phyloP scores from a whole-genome alignment of 257 asterid genomes.

The Forsythia suspensa region DNA sequence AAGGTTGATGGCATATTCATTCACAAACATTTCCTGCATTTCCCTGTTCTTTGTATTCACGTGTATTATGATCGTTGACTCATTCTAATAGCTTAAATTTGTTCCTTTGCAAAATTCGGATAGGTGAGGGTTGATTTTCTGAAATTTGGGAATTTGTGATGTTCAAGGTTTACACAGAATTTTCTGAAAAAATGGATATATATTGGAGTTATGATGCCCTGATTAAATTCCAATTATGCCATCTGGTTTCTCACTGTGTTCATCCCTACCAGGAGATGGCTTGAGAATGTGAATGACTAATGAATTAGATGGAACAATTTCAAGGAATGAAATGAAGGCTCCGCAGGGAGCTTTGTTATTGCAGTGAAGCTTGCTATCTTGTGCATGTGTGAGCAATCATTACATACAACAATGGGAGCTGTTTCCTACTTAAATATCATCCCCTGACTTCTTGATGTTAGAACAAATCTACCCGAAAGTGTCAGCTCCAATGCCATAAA shows the following conservation, averaged over 20 bases:
- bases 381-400: background rate
- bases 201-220: background rate
- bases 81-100: background rate
- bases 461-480: background rate
- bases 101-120: background rate
- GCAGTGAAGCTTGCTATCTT: background rate
- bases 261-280: background rate
- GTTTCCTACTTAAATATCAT: background rate
- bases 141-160: background rate
- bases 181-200: background rate
- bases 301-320: background rate
- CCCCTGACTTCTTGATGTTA: background rate
- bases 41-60: background rate
- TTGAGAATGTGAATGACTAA: background rate
- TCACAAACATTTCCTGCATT: background rate
- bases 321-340: background rate
- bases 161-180: background rate
- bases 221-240: background rate
- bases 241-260: background rate
- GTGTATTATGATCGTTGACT: constrained; percentile 3
- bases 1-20: background rate
- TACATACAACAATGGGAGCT: background rate
- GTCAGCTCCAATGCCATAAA: background rate
- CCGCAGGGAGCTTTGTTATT: background rate
- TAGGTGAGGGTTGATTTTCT: background rate